Conservation (phyloP, 768 basidiomycete genomes). For the Trametes elegans region DNA sequence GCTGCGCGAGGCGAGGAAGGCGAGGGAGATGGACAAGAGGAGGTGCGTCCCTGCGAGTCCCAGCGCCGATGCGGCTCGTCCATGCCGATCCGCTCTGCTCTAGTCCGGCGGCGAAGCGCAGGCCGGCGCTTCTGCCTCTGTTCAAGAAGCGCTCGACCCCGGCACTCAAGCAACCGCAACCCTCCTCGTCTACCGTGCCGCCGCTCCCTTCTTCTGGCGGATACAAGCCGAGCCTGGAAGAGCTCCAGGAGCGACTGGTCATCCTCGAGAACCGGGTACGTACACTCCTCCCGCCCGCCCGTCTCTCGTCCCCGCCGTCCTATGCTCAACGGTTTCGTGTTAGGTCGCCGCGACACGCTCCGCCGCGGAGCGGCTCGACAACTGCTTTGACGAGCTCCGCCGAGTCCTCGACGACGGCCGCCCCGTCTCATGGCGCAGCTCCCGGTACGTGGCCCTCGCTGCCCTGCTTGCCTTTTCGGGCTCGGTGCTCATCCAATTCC, state of each 20-base stretch:
- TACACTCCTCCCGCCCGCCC: neutral
- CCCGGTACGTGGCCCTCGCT: constrained; percentile 2
- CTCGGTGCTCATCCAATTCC: neutral
- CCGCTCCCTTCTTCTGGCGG: no score
- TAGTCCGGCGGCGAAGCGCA: constrained; percentile 11
- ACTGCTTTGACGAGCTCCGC: constrained; percentile 16
- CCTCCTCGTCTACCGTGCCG: neutral
- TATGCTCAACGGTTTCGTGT: neutral
- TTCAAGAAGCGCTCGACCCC: constrained; percentile 1
- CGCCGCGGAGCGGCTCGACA: constrained; percentile 17
- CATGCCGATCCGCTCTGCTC: no score
- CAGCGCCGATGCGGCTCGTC: neutral
- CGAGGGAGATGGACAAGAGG: neutral
- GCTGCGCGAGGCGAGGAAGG: constrained; percentile 12
- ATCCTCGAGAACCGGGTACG: constrained; percentile 11
- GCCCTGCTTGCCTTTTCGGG: neutral
- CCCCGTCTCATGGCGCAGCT: constrained; percentile 18
- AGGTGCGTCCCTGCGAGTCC: neutral
- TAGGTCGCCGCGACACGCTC: constrained; percentile 11
- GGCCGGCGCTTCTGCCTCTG: neutral
- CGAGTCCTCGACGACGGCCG: constrained; percentile 16
- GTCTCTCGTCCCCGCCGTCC: neutral
- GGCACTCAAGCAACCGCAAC: neutral
- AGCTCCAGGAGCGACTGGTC: constrained; percentile 7
- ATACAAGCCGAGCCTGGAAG: constrained; percentile 7